Evolutionary conservation across 208 protist species (phyloP).

Genomic region (Phytomonas sp.): DNA sequence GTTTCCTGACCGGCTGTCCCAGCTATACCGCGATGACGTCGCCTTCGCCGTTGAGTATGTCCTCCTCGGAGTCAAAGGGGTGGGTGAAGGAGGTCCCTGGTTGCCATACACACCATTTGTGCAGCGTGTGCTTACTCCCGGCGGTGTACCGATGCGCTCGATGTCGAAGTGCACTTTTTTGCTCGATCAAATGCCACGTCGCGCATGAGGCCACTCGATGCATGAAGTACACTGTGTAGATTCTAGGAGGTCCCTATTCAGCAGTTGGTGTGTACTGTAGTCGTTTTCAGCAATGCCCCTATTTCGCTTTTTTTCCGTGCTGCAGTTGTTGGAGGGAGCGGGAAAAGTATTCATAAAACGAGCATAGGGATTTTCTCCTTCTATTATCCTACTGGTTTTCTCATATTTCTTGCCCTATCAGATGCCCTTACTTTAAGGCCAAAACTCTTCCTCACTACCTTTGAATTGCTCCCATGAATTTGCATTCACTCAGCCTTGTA

Average conservation of each 20-base stretch:
- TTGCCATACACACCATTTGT: conserved; percentile 36
- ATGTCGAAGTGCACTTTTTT: conserved; percentile 57
- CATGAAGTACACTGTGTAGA: conserved; percentile 67
- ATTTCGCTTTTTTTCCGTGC: conserved; percentile 6
- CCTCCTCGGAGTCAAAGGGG: background rate
- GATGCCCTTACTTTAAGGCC: background rate
- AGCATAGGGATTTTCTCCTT: background rate
- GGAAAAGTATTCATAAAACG: background rate
- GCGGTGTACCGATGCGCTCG: conserved; percentile 60
- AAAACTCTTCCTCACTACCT: background rate
- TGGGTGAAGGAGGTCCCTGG: background rate
- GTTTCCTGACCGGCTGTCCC: background rate
- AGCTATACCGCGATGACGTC: background rate
- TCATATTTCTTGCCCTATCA: background rate
- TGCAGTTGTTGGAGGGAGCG: background rate
- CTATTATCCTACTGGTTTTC: background rate
- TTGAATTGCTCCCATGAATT: background rate
- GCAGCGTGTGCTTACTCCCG: conserved; percentile 62
- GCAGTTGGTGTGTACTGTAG: background rate
- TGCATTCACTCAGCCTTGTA: background rate
- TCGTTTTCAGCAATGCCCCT: background rate
- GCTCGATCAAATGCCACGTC: conserved; percentile 69
- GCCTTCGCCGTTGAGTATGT: background rate
- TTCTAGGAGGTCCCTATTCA: background rate
- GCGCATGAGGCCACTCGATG: conserved; percentile 73